These are phyloP conservation scores for Proteromonas lacertae DNA, from an alignment of 352 stramenopile genomes.

Conservation along the genomic window DNA sequence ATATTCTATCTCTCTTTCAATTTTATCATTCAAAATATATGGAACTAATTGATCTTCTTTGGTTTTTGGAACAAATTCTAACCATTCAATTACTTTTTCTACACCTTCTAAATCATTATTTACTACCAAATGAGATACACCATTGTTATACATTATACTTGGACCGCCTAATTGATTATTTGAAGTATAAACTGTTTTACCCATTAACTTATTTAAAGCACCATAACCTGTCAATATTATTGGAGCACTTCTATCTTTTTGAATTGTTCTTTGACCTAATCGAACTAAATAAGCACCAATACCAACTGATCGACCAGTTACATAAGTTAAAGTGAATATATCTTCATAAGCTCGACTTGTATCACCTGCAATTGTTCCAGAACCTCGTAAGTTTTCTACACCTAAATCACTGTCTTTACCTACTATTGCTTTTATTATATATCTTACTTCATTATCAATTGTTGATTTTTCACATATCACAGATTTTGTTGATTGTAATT, in stretches of 20 bases:
- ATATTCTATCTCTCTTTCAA: conserved; percentile 35
- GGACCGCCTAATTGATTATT: conserved; percentile 93
- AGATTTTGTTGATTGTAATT: conserved; percentile 1
- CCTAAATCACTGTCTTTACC: conserved; percentile 81
- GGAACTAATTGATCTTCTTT: conserved; percentile 6
- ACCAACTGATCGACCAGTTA: conserved; percentile 86
- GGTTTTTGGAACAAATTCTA: conserved; percentile 71
- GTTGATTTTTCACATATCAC: too few species aligned
- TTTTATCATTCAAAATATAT: background rate
- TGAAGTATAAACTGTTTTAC: conserved; percentile 90
- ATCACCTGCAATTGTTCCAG: conserved; percentile 90
- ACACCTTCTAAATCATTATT: too few species aligned
- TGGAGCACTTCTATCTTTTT: conserved; percentile 75
- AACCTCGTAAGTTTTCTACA: conserved; percentile 96
- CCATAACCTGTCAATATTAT: conserved; percentile 99
- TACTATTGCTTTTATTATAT: conserved; percentile 83
- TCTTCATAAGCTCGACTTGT: conserved; percentile 80
- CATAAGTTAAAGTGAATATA: conserved; percentile 95
- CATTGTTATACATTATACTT: conserved; percentile 98
- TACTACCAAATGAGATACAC: conserved; percentile 79
- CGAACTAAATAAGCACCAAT: conserved; percentile 98
- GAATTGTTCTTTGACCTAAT: conserved; percentile 90
- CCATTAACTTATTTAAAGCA: conserved; percentile 99
- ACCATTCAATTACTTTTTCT: conserved; percentile 72
- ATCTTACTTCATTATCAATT: conserved; percentile 23